Evolutionary conservation across 176 grass and related monocot genomes (phyloP), one percentile per base, ranked within the genome.

Genomic region (Oryza meridionalis): DNA sequence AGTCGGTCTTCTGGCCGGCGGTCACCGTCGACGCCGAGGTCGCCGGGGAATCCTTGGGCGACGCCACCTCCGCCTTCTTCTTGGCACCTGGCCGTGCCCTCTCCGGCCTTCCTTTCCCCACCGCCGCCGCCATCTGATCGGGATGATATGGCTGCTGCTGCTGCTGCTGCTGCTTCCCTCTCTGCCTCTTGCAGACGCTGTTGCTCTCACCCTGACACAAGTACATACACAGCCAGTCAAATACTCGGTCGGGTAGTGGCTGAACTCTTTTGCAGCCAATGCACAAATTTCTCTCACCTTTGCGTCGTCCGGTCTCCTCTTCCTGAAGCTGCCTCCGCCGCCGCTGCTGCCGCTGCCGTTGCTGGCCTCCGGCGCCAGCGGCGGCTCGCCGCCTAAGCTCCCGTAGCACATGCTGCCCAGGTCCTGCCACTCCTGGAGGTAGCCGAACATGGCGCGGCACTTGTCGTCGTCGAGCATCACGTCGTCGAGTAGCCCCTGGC

Each of bases 361-460:
- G 62, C 58, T 85, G 29, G 74, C 53, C 68, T 72, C 65, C 35
- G 53, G 73, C 15, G 45, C 47, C 31, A 25, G 26, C 24, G 58
- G 81, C 7, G 82, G 14, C 55, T 44, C 85, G 26, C 50, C 85
- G 26, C 61, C 83, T 15, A 82, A 78, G 67, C 70, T 67, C 25
- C 69, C 27, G 33, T 75, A 85, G 35, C 84, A 89, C 27, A 77
- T 63, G 62, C 75, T 27, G 72, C 75, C 55, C 58, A 94, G 70
- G 79, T 94, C 87, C 37, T 93, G 83, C 93, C 91, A 96, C 43
- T 87, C 89, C 53, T 84, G 85, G 50, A 80, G 85, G 76, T 84
- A 84, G 4, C 89, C 84, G 42, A 91, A 87, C 89, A 91, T 80
- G 70, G 76, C 89, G 22, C 70, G 70, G 85, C 79, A 76, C 85